These are phyloP conservation scores for Piromyces finnis DNA, from an alignment of 192 early-diverging fungal species.

Conservation along the genomic window DNA sequence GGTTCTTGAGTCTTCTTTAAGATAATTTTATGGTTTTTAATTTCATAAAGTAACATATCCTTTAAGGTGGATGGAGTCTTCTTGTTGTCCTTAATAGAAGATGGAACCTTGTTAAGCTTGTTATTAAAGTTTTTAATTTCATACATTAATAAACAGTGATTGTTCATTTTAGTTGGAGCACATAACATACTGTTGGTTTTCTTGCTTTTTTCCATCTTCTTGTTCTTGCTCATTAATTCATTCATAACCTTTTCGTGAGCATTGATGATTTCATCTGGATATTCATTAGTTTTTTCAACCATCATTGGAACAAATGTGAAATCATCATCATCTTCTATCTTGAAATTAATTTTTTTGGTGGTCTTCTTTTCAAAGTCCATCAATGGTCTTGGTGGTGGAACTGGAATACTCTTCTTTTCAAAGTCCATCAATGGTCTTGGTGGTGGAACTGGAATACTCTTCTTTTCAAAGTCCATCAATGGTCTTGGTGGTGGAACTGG, in stretches of 20 bases:
- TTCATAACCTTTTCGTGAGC: background rate
- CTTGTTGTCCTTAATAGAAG: background rate
- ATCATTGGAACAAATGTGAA: background rate
- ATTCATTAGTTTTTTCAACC: background rate
- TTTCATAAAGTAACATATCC: background rate
- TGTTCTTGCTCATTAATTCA: background rate
- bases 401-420: background rate
- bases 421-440: background rate
- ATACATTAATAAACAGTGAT: background rate
- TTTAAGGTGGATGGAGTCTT: background rate
- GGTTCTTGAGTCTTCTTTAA: background rate
- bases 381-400: background rate
- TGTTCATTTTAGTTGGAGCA: background rate
- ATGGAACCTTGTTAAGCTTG: background rate
- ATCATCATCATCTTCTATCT: background rate
- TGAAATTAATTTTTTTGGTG: background rate
- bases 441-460: background rate
- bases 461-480: background rate
- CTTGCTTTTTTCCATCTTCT: background rate
- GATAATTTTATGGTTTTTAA: background rate
- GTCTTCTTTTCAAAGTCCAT: background rate
- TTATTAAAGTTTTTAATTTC: background rate
- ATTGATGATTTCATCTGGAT: background rate
- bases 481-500: background rate
- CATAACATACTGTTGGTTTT: background rate